Base-by-base conservation (phyloP, 2,329 filamentous ascomycete species). In the Apiospora koreana region DNA sequence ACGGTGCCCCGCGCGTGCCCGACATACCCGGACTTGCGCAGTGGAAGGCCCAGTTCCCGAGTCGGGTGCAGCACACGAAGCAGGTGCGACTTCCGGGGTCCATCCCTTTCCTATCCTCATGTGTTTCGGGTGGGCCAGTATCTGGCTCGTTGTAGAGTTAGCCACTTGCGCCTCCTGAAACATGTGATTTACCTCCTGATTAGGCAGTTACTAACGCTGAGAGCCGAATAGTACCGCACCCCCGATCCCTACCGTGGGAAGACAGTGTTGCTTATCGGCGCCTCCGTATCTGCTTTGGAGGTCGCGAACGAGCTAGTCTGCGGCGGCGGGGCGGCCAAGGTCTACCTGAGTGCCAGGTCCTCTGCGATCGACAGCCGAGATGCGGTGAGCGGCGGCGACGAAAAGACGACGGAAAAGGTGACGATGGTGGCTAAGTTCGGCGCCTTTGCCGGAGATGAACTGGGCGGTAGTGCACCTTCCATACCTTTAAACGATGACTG, bases 101-200 rank as follows among this genome's bases (percentile, higher is more conserved):
- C 68, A 79, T 14, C 74, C 76, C 3, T 89, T 87, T 72, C 86
- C 88, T 0, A 82, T 81, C 0, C 75, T 81, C 5, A 85, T 93
- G n/a, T 84, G 91, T 93, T 76, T 93, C 93, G 0, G 95, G 77
- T 87, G 87, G 72, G 96, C 93, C 75, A 87, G 93, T 12, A 86
- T 23, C 16, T 45, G 42, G 42, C 42, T 45, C 42, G 14, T 45
- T 41, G 38, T 41, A 41, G 16, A 18, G 42, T 41, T 9, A 12
- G 2, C 43, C 42, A 43, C 81, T 86, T 9, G 90, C 89, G 66
- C 88, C 86, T 25, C 77, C 82, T 1, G 3, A 10, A 41, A 9
- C 2, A 41, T 41, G 8, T 41, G 80, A 82, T 1, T 86, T 82
- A 5, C 14, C 38, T 8, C 9, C 38, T 0, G 80, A 82, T 2